Evolutionary conservation across 805 yeast genomes (phyloP).

Genomic region (Starmerella kuoi): DNA sequence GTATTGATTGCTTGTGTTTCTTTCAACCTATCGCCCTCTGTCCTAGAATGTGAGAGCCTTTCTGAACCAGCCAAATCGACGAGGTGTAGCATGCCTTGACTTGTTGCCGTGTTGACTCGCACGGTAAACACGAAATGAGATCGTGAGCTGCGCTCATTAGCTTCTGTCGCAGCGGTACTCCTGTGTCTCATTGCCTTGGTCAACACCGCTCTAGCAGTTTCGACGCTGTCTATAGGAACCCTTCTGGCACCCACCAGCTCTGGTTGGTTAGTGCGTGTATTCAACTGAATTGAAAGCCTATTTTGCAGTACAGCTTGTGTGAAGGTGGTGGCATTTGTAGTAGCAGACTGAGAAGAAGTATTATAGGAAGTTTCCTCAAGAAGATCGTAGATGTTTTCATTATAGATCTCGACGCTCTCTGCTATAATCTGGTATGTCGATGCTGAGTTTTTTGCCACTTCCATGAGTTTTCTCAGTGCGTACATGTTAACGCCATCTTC

Average conservation of each 20-base stretch:
- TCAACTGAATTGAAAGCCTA: slow-evolving; percentile 59
- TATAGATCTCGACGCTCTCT: slow-evolving; percentile 80
- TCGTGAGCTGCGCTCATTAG: slow-evolving; percentile 77
- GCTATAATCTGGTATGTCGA: slow-evolving; percentile 37
- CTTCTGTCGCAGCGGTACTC: slow-evolving; percentile 67
- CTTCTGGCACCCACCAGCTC: slow-evolving; percentile 47
- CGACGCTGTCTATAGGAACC: slow-evolving; percentile 35
- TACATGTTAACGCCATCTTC: slow-evolving; percentile 71
- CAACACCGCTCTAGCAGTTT: slow-evolving; percentile 41
- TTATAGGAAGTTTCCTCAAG: slow-evolving; percentile 29
- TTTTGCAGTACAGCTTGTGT: not conserved
- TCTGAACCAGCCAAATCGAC: slow-evolving; percentile 95
- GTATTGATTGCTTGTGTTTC: slow-evolving; percentile 86
- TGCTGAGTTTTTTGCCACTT: slow-evolving; percentile 39
- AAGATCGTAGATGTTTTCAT: slow-evolving; percentile 66
- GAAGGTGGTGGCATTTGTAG: not conserved
- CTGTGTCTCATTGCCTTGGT: slow-evolving; percentile 47
- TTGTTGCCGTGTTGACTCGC: slow-evolving; percentile 38
- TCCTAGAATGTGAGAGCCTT: slow-evolving; percentile 61
- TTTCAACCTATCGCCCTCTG: slow-evolving; percentile 61
- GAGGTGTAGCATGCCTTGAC: slow-evolving; percentile 57
- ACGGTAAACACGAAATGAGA: slow-evolving; percentile 78
- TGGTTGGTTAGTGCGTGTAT: slow-evolving; percentile 42
- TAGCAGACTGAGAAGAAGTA: not conserved
- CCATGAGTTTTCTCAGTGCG: slow-evolving; percentile 61